phyloP scores from a whole-genome alignment of 345 rosid genomes.

The Populus deltoides region DNA sequence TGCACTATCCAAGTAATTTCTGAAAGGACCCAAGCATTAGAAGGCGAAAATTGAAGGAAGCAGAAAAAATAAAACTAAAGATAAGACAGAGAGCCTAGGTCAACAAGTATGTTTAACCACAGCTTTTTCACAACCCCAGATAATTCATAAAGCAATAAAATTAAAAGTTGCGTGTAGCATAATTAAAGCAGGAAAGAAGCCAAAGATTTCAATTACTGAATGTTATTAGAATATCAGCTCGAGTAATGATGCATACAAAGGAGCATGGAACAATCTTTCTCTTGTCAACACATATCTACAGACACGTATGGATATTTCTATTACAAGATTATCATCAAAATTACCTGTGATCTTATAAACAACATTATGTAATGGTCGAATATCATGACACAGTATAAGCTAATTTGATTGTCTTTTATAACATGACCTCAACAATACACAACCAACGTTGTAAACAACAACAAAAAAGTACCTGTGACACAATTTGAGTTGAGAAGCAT shows the following conservation, averaged over 20 bases:
- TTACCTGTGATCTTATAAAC: not conserved
- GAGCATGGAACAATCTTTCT: not conserved
- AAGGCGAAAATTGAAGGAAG: conserved; percentile 1
- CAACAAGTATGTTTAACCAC: not conserved
- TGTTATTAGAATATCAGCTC: not conserved
- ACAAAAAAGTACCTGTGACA: conserved; percentile 47
- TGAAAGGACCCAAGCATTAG: conserved; percentile 22
- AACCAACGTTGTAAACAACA: too few relatives aligned
- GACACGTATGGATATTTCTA: not conserved
- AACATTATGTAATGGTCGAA: not conserved
- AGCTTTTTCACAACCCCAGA: not conserved
- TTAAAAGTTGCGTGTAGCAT: not conserved
- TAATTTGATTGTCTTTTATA: not conserved
- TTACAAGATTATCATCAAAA: not conserved
- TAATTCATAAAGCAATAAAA: not conserved
- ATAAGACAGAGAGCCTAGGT: not conserved
- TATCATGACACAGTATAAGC: not conserved
- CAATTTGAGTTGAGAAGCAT: conserved; percentile 48
- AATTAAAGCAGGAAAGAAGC: not conserved
- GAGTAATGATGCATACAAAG: not conserved
- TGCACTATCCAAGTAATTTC: conserved; percentile 49
- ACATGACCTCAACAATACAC: too few relatives aligned
- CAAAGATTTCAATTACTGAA: not conserved
- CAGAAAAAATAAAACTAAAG: not conserved
- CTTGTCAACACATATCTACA: not conserved